These are phyloP conservation scores for Jamesozyma spencerorum DNA, from an alignment of 805 yeast genomes.

Conservation along the genomic window DNA sequence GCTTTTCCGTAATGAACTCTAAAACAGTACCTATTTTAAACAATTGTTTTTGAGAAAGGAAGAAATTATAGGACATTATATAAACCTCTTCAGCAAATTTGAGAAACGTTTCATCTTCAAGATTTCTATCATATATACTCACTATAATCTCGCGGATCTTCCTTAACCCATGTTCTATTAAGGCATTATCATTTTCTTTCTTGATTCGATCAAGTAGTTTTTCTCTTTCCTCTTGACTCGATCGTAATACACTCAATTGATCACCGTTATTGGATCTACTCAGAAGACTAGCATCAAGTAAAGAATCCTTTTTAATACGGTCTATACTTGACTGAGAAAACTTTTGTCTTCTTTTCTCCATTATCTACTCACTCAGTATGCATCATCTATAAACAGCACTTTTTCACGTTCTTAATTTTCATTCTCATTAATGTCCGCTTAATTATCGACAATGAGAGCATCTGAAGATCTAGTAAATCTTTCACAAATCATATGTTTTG, in stretches of 20 bases:
- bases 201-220: conserved; percentile 34
- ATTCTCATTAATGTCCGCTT: too few species aligned
- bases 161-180: conserved; percentile 26
- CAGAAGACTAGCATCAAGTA: conserved; percentile 40
- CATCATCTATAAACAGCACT: too few species aligned
- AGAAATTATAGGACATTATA: conserved; percentile 12
- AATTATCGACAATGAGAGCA: too few species aligned
- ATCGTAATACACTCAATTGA: conserved; percentile 29
- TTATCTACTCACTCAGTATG: too few species aligned
- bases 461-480: too few species aligned
- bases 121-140: conserved; percentile 9
- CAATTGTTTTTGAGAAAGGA: conserved; percentile 7
- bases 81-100: conserved; percentile 13
- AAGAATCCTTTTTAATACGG: conserved; percentile 14
- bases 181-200: conserved; percentile 9
- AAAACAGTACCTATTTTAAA: conserved; percentile 12
- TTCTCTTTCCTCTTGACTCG: conserved; percentile 35
- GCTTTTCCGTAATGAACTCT: conserved; percentile 10
- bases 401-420: too few species aligned
- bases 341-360: conserved; percentile 27
- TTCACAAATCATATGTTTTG: too few species aligned
- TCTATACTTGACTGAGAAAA: conserved; percentile 26
- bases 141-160: conserved; percentile 23
- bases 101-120: conserved; percentile 10
- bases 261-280: conserved; percentile 49